Evolutionary conservation across 179 eudicot species (phyloP), one percentile per base, ranked within the genome.

Genomic region (Corrigiola litoralis): DNA sequence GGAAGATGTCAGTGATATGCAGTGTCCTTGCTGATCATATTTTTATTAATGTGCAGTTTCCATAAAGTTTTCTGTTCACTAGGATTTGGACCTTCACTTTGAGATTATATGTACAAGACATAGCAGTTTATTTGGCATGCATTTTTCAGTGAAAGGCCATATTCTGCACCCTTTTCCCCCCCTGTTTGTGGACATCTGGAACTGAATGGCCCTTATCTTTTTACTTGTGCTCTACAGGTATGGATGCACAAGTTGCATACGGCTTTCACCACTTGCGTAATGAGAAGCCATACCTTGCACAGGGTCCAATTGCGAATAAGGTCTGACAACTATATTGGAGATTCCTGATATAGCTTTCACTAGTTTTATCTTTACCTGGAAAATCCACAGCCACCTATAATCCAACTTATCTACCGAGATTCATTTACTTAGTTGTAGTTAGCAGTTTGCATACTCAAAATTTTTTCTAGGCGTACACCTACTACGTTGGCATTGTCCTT

Each of bases 211-310:
- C 24, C 11, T 40, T 33, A 16, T 38, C 9, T 24, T 46, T 48
- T 42, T 36, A 21, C 37, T 20, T 34, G 28, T 18, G n/a, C 44
- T 45, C 52, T 76, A 49, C 70, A 91, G 97, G 99, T 71, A 94
- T 94, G 99, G 99, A 94, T 81, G 99, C 97, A 50, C 97, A 85
- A 78, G 97, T 94, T 41, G 97, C 99, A 18, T 88, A 91, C 58
- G 99, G 96, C 17, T 95, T 95, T 76, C 99, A 95, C 66, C 84
- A 80, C 68, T 77, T 91, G 74, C 92, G 99, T 21, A 82, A 95
- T 79, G 92, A 95, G 77, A 95, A 86, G 73, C 99, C 99, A 49
- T 80, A 86, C 72, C 95, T 91, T 77, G 97, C 97, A 32, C 90
- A 86, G 66, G 99, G 99, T 61, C 97, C 96, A 17, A 67, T 95